Evolutionary conservation across 352 stramenopile species (phyloP).

Genomic region (Phytopythium oedochilum): DNA sequence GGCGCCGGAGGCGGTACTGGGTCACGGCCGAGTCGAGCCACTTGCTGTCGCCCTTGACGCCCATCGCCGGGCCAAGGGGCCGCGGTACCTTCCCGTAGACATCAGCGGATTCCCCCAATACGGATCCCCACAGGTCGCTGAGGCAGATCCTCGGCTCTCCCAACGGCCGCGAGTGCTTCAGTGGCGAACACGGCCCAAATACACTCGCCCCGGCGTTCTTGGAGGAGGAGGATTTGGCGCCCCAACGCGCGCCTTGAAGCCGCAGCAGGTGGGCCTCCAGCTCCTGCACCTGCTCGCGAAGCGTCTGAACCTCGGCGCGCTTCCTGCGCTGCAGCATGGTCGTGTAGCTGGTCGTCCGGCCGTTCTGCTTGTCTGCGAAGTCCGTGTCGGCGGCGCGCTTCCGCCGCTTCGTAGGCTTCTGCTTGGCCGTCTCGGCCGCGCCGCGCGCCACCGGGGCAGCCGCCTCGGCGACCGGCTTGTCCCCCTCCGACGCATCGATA

Average conservation of each 20-base stretch:
- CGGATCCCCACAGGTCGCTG: not conserved
- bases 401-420: not conserved
- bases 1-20: slow-evolving; percentile 6
- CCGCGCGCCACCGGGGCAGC: too few relatives aligned
- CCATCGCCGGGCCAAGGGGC: not conserved
- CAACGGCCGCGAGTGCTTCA: not conserved
- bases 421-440: not conserved
- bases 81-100: not conserved
- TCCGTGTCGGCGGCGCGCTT: not conserved
- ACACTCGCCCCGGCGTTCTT: not conserved
- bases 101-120: too few relatives aligned
- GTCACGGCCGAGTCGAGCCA: slow-evolving; percentile 8
- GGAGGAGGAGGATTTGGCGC: not conserved
- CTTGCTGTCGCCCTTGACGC: not conserved
- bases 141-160: not conserved
- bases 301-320: slow-evolving; percentile 13
- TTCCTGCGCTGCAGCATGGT: slow-evolving; percentile 14
- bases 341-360: slow-evolving; percentile 10
- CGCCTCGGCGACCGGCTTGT: not conserved
- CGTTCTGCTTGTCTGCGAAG: slow-evolving; percentile 2
- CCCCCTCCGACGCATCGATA: not conserved
- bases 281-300: slow-evolving; percentile 11
- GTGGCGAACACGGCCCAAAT: not conserved
- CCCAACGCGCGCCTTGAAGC: slow-evolving; percentile 6
- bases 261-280: slow-evolving; percentile 8